Evolutionary conservation across 176 grass and related monocot genomes (phyloP).

Genomic region (Eleusine indica): DNA sequence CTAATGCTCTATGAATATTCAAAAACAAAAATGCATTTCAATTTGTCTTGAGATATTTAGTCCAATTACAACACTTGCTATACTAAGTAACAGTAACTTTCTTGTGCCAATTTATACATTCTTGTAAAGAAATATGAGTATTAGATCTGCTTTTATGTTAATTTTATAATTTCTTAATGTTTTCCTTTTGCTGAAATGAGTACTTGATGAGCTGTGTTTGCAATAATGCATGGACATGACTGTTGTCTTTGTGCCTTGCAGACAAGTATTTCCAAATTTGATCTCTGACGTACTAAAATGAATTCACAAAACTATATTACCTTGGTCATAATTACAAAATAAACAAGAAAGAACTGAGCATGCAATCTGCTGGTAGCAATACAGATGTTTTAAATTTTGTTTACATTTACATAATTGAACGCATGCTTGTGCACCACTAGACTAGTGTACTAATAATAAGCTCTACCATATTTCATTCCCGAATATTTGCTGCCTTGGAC

Average conservation of each 20-base stretch:
- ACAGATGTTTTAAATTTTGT: neutral
- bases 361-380: slow-evolving; percentile 11
- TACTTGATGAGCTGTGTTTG: neutral
- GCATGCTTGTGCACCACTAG: slow-evolving; percentile 6
- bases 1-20: neutral
- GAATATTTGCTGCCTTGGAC: neutral
- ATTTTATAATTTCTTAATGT: neutral
- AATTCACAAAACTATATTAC: neutral
- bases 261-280: neutral
- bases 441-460: slow-evolving; percentile 30
- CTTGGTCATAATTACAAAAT: neutral
- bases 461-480: neutral
- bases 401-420: neutral
- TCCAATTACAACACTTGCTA: slow-evolving; percentile 37
- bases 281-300: neutral
- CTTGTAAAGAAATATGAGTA: slow-evolving; percentile 12
- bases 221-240: neutral
- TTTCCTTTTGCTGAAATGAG: slow-evolving; percentile 4
- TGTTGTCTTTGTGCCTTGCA: neutral
- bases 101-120: slow-evolving; percentile 22
- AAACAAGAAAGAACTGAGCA: neutral
- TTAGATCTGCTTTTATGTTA: neutral
- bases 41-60: slow-evolving; percentile 24
- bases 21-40: slow-evolving; percentile 3
- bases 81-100: slow-evolving; percentile 17